These are phyloP conservation scores for Acer saccharum DNA, from an alignment of 345 rosid genomes.

Conservation along the genomic window DNA sequence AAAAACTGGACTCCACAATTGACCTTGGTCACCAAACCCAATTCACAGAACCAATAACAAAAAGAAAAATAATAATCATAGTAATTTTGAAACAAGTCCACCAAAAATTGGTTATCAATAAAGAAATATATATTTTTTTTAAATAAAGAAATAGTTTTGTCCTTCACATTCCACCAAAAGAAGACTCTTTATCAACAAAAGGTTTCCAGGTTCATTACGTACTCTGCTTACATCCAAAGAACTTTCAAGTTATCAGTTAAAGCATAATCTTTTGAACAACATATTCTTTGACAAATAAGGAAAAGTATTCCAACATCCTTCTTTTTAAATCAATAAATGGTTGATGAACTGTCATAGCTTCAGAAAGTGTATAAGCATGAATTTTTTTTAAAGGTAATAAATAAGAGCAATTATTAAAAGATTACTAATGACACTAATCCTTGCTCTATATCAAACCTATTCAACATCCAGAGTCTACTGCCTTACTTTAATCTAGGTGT, in stretches of 20 bases:
- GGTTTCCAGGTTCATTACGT: not conserved
- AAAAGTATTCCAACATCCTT: not conserved
- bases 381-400: not conserved
- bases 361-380: not conserved
- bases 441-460: not conserved
- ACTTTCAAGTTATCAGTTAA: not conserved
- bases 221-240: not conserved
- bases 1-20: not conserved
- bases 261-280: not conserved
- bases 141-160: too few species aligned
- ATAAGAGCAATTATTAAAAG: not conserved
- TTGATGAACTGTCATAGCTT: not conserved
- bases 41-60: not conserved
- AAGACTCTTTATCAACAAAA: not conserved
- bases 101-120: not conserved
- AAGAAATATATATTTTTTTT: not conserved
- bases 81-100: not conserved
- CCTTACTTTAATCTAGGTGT: not conserved
- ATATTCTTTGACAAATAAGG: not conserved
- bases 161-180: not conserved
- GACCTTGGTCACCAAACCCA: not conserved
- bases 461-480: not conserved
- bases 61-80: not conserved
- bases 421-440: constrained; percentile 5
- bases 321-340: not conserved